Evolutionary conservation across 129 eudicot species (phyloP), one percentile per base, ranked within the genome.

Genomic region (Oenanthe sinensis): DNA sequence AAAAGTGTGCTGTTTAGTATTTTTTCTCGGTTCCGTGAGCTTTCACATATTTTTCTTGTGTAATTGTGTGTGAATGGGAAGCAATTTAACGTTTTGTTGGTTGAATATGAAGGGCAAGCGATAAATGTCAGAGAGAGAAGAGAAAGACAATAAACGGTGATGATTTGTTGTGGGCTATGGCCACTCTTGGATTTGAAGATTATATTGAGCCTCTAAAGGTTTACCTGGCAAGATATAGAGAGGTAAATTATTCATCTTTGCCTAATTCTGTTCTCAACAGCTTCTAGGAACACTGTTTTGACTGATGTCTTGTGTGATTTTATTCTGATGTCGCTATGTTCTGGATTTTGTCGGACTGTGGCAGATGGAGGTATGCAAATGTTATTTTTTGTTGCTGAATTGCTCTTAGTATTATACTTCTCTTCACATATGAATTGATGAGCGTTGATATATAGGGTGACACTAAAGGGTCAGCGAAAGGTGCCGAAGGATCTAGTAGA

Each of bases 111-210:
- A 92, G 97, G 90, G 97, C 97, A 13, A 92, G 97, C 44, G 97
- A 92, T 71, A 92, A 92, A 87, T 92, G 97, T 79, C 97, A 88
- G 87, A 92, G 87, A 90, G 87, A 92, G 82, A 92, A 92, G 83
- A 88, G 97, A 84, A 92, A 92, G 90, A 92, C 97, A 1, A 87
- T 92, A 45, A 92, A 90, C 60, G 97, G 97, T 75, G 97, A 92
- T 82, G 97, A 92, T 87, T 85, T 92, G 82, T 78, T 92, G 28
- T 92, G 97, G 96, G 93, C 97, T 50, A 90, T 92, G 97, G 96
- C 89, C 15, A 92, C 97, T 63, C 81, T 92, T 37, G 97, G 96
- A 20, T 88, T 90, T 67, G 93, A 92, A 85, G 97, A 92, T 78
- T 92, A 92, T 77, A 88, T 92, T 45, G 97, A 90, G 24, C 96